Evolutionary conservation across 2,329 filamentous ascomycete species (phyloP), one percentile per base, ranked within the genome.

Genomic region (Pseudogymnoascus sp.): DNA sequence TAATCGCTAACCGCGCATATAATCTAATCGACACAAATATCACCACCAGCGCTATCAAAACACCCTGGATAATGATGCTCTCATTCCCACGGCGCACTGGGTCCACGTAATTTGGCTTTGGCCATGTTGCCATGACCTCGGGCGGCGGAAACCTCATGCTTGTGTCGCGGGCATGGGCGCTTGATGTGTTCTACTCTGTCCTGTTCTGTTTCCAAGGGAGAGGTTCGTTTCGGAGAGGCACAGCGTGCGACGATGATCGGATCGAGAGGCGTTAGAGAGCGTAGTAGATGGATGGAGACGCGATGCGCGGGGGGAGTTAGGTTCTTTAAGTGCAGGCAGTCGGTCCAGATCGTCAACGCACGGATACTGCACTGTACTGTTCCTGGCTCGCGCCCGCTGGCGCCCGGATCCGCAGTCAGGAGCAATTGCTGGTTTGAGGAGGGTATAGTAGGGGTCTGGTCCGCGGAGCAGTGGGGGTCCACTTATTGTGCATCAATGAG

Each of bases 61-160:
- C 63, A 4, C 77, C 66, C 25, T 77, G 74, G 5, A 78, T 69
- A 21, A 79, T 71, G 10, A 79, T 69, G 21, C 76, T 74, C 35
- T 67, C 74, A 66, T 76, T 74, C 10, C 77, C 77, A 64, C 77
- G 74, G 29, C 74, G 76, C 12, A 70, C 70, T 5, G 79, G 80
- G 65, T 81, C 68, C 59, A 74, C 64, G 66, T 78, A 77, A 65
- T 82, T 81, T 6, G 79, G 76, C 35, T 60, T 67, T 5, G 80
- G 79, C 79, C 78, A 81, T 66, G 71, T 69, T 15, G 68, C 66
- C 52, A 76, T 61, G 18, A 80, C 74, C 18, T 73, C 69, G n/a
- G 69, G 36, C n/a, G 78, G 75, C 29, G 78, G 75, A 25, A 75
- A 65, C 55, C 70, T 69, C 74, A 76, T 76, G 9, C 3, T 55